These are phyloP conservation scores for Auricularia sp. DNA, from an alignment of 768 basidiomycete genomes.

Conservation along the genomic window DNA sequence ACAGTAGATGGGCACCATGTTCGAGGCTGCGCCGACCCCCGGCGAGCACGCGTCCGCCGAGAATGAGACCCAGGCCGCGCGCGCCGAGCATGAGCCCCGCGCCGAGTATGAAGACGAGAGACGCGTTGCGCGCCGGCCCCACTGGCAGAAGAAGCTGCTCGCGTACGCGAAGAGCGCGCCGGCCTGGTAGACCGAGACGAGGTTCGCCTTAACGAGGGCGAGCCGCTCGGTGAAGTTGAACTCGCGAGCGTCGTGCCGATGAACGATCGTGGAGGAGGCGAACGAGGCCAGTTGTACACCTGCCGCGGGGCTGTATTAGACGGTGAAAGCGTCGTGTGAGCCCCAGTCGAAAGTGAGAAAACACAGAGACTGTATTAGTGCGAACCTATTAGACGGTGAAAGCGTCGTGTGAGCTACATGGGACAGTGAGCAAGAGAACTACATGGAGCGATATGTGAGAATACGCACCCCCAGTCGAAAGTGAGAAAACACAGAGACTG, in stretches of 20 bases:
- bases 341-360: no score
- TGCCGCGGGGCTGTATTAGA: no score
- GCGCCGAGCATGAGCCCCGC: conserved; percentile 32
- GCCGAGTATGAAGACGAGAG: conserved; percentile 33
- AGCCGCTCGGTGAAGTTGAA: conserved; percentile 30
- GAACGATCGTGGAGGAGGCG: conserved; percentile 35
- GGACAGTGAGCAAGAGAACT: no score
- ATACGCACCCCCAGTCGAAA: no score
- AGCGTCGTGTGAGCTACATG: no score
- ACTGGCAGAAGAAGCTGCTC: conserved; percentile 23
- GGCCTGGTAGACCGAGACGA: conserved; percentile 39
- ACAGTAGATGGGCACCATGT: conserved; percentile 35
- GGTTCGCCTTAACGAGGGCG: conserved; percentile 30
- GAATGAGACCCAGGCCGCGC: no score
- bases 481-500: no score
- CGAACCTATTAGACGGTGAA: no score
- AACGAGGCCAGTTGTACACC: conserved; percentile 32
- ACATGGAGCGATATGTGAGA: no score
- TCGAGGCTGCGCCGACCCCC: conserved; percentile 71
- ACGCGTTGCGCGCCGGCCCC: conserved; percentile 26
- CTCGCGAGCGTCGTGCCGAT: conserved; percentile 35
- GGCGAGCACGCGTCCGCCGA: conserved; percentile 66
- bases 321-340: no score
- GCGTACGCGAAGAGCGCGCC: conserved; percentile 34
- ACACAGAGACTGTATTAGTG: no score